Evolutionary conservation across 2,329 filamentous ascomycete genomes (phyloP), one percentile per base, ranked within the genome.

Genomic region (Trichoderma sp.): DNA sequence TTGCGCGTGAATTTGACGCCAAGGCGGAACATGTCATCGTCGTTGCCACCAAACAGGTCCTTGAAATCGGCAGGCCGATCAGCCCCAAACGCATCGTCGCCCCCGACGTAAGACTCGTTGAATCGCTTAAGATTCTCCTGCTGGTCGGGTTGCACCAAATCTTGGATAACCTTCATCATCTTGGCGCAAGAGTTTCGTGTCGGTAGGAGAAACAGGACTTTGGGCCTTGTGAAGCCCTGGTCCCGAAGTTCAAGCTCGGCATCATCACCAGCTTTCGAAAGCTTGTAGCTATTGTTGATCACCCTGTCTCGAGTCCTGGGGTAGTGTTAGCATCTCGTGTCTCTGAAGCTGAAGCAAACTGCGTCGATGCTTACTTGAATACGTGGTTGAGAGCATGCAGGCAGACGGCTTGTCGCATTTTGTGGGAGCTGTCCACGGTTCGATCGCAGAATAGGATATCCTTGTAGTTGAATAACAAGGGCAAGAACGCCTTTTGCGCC

Each of bases 1-100:
- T 97, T 98, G 67, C 95, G 87, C 0, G 95, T 98, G 75, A 99
- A 96, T 77, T 98, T 99, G 74, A 99, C 78, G n/a, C 94, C 95
- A 2, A 98, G 81, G 3, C 94, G 88, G 79, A 98, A 99, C 85
- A 96, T 95, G 78, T 99, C 95, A 74, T 98, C 95, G 74, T 97
- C 92, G 74, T 97, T 98, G 66, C 95, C 95, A 67, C 89, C 89
- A 73, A 99, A 99, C 0, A 98, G 83, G 64, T 96, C 91, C 26
- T 85, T 83, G 78, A 96, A 98, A 75, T 98, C 95, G 3, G 89
- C 89, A 0, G 95, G 90, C 73, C 92, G 92, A 73, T 91, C 88
- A 9, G 85, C 81, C 28, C 88, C 87, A 70, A 92, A 89, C 45
- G 85, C 86, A 50, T 72, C 66, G 24, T 90, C 85, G 45, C 86